phyloP scores from a whole-genome alignment of 2,329 filamentous ascomycete genomes.

The Penicillium palitans region DNA sequence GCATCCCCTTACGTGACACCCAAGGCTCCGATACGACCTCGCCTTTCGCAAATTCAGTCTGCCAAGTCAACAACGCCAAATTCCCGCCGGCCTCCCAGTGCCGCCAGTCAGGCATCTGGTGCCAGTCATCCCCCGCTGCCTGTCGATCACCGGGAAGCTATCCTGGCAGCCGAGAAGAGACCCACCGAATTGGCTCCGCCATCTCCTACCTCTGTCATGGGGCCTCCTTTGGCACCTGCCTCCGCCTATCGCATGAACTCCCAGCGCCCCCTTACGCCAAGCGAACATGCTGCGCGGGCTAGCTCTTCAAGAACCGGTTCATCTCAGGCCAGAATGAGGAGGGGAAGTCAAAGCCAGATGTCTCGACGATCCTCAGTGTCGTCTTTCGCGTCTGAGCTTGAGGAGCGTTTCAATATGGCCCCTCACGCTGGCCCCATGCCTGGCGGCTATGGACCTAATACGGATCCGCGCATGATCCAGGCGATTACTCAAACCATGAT shows the following conservation, averaged over 20 bases:
- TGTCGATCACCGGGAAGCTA: constrained; percentile 76
- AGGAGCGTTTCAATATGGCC: constrained; percentile 81
- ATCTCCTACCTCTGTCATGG: constrained; percentile 62
- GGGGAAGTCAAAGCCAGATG: constrained; percentile 43
- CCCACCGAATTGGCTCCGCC: constrained; percentile 50
- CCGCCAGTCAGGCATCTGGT: constrained; percentile 63
- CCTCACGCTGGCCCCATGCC: constrained; percentile 51
- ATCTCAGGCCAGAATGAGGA: constrained; percentile 58
- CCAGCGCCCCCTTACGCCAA: constrained; percentile 62
- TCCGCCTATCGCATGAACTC: constrained; percentile 63
- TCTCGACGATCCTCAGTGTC: constrained; percentile 83
- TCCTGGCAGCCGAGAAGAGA: constrained; percentile 72
- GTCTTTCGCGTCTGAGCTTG: constrained; percentile 92
- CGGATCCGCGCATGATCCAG: constrained; percentile 97
- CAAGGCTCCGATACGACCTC: constrained; percentile 33
- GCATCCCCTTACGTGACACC: constrained; percentile 35
- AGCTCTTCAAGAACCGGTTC: constrained; percentile 51
- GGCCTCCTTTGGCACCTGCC: constrained; percentile 78
- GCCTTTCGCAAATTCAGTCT: constrained; percentile 30
- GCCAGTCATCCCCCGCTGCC: constrained; percentile 71
- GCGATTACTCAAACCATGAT: constrained; percentile 99
- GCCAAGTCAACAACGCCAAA: constrained; percentile 36
- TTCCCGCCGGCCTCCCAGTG: constrained; percentile 66
- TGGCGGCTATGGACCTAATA: constrained; percentile 66
- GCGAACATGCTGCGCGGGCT: constrained; percentile 49